Evolutionary conservation across 371 early-diverging fungal genomes (phyloP).

Genomic region (Saksenaea oblongispora): DNA sequence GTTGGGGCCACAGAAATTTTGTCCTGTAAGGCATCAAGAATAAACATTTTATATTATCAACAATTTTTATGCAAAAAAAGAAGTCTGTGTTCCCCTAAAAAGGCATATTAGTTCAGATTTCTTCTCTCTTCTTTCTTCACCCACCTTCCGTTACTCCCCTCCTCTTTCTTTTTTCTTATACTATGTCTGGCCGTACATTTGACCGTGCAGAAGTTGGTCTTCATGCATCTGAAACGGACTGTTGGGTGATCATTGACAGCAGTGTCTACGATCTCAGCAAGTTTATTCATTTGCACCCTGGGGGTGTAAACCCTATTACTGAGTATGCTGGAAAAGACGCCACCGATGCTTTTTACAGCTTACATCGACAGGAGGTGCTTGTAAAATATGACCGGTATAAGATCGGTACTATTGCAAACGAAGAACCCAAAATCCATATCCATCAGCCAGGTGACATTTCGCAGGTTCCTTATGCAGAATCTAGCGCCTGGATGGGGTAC

Average conservation of each 20-base stretch:
- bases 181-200: conserved; percentile 25
- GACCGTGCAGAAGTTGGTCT: conserved; percentile 71
- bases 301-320: conserved; percentile 77
- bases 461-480: conserved; percentile 54
- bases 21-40: not conserved
- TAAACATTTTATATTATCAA: not conserved
- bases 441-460: conserved; percentile 1
- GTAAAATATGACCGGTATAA: conserved; percentile 28
- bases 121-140: too few species aligned
- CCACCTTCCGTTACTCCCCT: too few species aligned
- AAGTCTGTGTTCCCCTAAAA: not conserved
- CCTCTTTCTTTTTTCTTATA: not conserved
- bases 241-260: conserved; percentile 84
- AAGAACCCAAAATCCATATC: conserved; percentile 16
- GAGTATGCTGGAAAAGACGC: conserved; percentile 78
- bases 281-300: conserved; percentile 91
- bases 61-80: not conserved
- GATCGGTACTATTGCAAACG: conserved; percentile 57
- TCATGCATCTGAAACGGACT: conserved; percentile 73
- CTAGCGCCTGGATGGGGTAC: conserved; percentile 48
- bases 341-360: conserved; percentile 66
- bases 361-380: conserved; percentile 73
- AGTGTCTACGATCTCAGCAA: conserved; percentile 88
- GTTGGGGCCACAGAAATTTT: not conserved
- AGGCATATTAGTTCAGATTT: not conserved